A percentile compares a stretch with the other conserved stretches of the same genome.
phyloP scores from a whole-genome alignment of 371 early-diverging fungal genomes.

The Zychaea mexicana region DNA sequence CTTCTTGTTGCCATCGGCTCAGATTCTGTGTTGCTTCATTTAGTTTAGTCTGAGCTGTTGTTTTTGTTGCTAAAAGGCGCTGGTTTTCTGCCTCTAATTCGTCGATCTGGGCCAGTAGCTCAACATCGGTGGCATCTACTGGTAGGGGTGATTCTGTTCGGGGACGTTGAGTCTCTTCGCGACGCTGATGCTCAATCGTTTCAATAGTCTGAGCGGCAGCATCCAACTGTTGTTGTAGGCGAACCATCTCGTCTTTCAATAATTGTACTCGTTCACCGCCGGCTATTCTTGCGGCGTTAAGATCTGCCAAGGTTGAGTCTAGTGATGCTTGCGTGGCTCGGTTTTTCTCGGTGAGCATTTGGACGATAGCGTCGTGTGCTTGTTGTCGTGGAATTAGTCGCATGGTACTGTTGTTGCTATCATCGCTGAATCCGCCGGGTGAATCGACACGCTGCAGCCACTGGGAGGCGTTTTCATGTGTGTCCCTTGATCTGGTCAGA shows the following conservation, averaged over 20 bases:
- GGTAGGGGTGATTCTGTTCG: background rate
- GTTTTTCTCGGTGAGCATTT: slow-evolving; percentile 18
- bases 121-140: background rate
- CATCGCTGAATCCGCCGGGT: background rate
- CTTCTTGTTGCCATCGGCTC: slow-evolving; percentile 6
- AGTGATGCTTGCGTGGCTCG: slow-evolving; percentile 10
- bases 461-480: slow-evolving; percentile 3
- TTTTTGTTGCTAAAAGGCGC: slow-evolving; percentile 2
- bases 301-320: slow-evolving; percentile 12
- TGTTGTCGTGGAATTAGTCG: slow-evolving; percentile 14
- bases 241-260: slow-evolving; percentile 14
- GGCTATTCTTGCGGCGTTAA: background rate
- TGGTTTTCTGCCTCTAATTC: slow-evolving; percentile 2
- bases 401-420: slow-evolving; percentile 5
- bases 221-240: slow-evolving; percentile 1
- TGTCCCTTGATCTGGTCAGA: slow-evolving; percentile 6
- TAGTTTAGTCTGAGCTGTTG: slow-evolving; percentile 1
- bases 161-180: background rate
- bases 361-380: slow-evolving; percentile 21
- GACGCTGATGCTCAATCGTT: background rate
- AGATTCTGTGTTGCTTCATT: background rate
- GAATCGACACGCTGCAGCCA: slow-evolving; percentile 4
- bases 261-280: slow-evolving; percentile 6
- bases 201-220: slow-evolving; percentile 7
- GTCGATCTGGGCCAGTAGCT: background rate